phyloP scores from a whole-genome alignment of 106 monocot species.

The Phalaenopsis equestris region DNA sequence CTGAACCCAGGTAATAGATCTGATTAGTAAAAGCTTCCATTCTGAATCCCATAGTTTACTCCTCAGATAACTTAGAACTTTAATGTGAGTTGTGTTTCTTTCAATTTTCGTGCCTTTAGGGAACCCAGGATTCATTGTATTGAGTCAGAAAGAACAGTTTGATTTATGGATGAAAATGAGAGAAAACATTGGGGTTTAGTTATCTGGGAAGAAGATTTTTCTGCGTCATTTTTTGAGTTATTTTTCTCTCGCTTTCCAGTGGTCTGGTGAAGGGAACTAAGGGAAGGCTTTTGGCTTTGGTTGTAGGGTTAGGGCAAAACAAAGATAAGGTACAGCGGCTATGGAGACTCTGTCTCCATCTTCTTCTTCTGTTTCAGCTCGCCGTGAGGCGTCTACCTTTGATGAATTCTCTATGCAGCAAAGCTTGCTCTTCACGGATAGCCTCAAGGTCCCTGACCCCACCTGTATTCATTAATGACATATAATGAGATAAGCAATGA shows the following conservation, averaged over 20 bases:
- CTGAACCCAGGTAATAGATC: neutral
- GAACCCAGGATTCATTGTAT: neutral
- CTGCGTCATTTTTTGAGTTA: neutral
- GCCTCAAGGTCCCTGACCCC: slow-evolving; percentile 47
- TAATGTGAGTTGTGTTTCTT: neutral
- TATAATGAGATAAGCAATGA: neutral
- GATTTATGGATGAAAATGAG: neutral
- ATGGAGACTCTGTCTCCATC: slow-evolving; percentile 41
- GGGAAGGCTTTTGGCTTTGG: neutral
- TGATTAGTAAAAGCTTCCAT: neutral
- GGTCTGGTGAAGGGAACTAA: neutral
- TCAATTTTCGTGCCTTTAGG: neutral
- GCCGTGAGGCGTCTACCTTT: slow-evolving; percentile 27
- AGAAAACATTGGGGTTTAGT: neutral
- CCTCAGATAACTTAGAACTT: neutral
- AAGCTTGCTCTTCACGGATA: slow-evolving; percentile 66
- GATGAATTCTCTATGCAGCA: slow-evolving; percentile 70
- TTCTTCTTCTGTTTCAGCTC: slow-evolving; percentile 14
- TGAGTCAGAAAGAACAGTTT: neutral
- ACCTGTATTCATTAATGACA: neutral
- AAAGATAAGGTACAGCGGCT: neutral
- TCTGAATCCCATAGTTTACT: neutral
- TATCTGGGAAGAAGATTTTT: neutral
- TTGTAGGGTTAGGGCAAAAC: slow-evolving; percentile 10
- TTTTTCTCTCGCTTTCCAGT: neutral